Base-by-base conservation (phyloP, 78 protist species). In the Bodo saltans region DNA sequence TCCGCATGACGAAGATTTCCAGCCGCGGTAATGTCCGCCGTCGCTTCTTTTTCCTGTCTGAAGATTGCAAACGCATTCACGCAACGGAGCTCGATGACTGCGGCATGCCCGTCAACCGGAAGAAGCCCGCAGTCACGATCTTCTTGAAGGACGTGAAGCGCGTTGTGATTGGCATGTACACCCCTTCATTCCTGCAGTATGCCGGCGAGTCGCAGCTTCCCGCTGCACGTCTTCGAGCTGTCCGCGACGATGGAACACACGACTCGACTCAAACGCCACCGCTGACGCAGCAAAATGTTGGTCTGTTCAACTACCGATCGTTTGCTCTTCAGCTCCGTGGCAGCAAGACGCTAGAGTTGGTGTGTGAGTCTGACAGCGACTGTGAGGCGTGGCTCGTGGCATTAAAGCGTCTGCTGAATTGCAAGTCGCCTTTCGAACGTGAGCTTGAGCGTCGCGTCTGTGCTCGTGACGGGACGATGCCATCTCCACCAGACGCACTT, bases 301-400 rank as follows among this genome's bases (percentile, higher is more conserved):
- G 67, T 26, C 26, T 3, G 53, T 76, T 42, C 69, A 30, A 27
- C 69, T 76, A 76, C 81, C 35, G 81, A 8, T 4, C 81, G 25
- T 76, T 76, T 38, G 12, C 53, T 3, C 12, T 76, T 29, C 69
- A 76, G 41, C 34, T 76, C 81, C 17, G 8, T 2, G 8, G 8
- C 25, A 67, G 81, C 32, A 76, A 23, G 81, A 76, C 81, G 25
- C 34, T 12, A 28, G 81, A 76, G 34, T 28, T 76, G 21, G 52
- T 76, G 3, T 47, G 69, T 67, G 81, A 76, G 35, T 42, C 81
- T 29, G 81, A 76, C 81, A 30, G 42, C 34, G 81, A 76, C 69
- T 76, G 11, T 41, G 81, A 76, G 35, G 81, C 81, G 29, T 76
- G 81, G 81, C 42, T 76, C 29, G 81, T 76, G 3, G 81, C 34